phyloP scores from a whole-genome alignment of 805 yeast species.

The Starmerella floricola region DNA sequence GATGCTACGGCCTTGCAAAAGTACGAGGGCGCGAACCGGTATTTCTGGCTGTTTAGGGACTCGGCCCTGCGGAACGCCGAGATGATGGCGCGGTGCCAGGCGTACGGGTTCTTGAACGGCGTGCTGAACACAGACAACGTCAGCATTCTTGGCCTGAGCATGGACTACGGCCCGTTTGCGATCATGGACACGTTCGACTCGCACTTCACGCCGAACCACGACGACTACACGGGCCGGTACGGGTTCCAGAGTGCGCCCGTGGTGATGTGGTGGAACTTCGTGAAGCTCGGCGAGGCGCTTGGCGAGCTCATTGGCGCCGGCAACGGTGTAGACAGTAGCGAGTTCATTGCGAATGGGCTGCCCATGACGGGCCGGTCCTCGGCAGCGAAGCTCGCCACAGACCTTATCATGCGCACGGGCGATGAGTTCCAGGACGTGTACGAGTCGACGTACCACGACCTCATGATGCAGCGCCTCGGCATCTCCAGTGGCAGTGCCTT shows the following conservation, averaged over 20 bases:
- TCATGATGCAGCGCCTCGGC: constrained; percentile 61
- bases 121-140: constrained; percentile 92
- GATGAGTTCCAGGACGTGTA: constrained; percentile 54
- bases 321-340: constrained; percentile 37
- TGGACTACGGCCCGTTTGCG: constrained; percentile 93
- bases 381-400: constrained; percentile 49
- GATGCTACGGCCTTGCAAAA: constrained; percentile 25
- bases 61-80: constrained; percentile 62
- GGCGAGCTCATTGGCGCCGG: constrained; percentile 75
- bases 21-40: constrained; percentile 29
- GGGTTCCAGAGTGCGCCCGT: constrained; percentile 75
- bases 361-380: constrained; percentile 28
- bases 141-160: constrained; percentile 71
- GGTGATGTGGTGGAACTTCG: constrained; percentile 86
- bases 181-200: constrained; percentile 80
- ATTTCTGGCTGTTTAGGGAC: constrained; percentile 61
- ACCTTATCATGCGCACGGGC: constrained; percentile 50
- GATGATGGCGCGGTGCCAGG: constrained; percentile 74
- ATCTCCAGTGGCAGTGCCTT: too few species aligned
- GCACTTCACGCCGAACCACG: constrained; percentile 76
- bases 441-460: constrained; percentile 42
- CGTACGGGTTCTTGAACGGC: constrained; percentile 87
- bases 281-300: constrained; percentile 70
- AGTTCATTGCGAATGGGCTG: constrained; percentile 30
- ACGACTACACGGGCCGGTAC: constrained; percentile 61